These are phyloP conservation scores for Wallacemonas collosoma DNA, from an alignment of 208 protist genomes.

Conservation along the genomic window DNA sequence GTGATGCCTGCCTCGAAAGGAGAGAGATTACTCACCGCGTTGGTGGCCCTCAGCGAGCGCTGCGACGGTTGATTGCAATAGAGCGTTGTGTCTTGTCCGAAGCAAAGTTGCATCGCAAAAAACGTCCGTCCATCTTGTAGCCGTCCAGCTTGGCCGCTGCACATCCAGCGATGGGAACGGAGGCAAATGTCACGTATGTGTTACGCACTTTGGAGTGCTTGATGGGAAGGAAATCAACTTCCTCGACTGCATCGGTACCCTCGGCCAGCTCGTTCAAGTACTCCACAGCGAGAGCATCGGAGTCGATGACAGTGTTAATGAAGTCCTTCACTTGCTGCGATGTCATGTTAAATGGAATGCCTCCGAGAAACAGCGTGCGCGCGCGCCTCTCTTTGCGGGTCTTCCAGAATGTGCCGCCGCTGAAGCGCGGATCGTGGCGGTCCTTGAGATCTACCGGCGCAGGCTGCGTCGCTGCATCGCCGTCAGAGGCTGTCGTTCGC, in stretches of 20 bases:
- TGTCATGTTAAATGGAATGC: slow-evolving; percentile 61
- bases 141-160: slow-evolving; percentile 56
- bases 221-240: slow-evolving; percentile 68
- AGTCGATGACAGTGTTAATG: slow-evolving; percentile 61
- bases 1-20: too few relatives aligned
- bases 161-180: slow-evolving; percentile 51
- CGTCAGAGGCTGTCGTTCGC: background rate
- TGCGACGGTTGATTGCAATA: slow-evolving; percentile 62
- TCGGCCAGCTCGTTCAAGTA: slow-evolving; percentile 31
- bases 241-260: slow-evolving; percentile 44
- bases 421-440: slow-evolving; percentile 86
- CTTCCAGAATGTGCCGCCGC: slow-evolving; percentile 85
- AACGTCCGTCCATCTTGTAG: slow-evolving; percentile 44
- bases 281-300: slow-evolving; percentile 26
- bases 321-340: slow-evolving; percentile 61
- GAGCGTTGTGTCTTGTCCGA: slow-evolving; percentile 77
- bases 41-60: background rate
- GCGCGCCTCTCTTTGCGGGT: slow-evolving; percentile 75
- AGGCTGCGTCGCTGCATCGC: background rate
- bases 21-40: too few relatives aligned
- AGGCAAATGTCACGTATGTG: slow-evolving; percentile 80
- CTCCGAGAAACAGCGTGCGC: slow-evolving; percentile 85
- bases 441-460: slow-evolving; percentile 21
- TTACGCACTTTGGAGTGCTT: slow-evolving; percentile 68
- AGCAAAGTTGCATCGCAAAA: slow-evolving; percentile 86